Percentiles rank a stretch among this genome's conserved stretches.
Evolutionary conservation across 2,329 filamentous ascomycete genomes (phyloP).

Genomic region (Ustilaginoidea virens): DNA sequence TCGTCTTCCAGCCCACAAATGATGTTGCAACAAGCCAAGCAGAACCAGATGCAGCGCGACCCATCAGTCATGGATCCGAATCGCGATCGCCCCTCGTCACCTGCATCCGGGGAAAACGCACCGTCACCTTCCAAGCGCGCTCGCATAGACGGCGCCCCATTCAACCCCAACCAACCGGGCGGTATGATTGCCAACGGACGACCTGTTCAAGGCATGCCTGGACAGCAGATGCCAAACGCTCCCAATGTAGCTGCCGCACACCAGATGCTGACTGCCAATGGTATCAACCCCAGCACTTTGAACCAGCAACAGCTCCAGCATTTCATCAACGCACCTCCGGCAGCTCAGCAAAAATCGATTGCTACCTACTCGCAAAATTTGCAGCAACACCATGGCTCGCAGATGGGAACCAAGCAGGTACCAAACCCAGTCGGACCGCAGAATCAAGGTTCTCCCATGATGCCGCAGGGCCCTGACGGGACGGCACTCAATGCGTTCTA

Average conservation of each 20-base stretch:
- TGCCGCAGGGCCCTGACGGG: slow-evolving; percentile 55
- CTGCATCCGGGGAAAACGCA: slow-evolving; percentile 69
- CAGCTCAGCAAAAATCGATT: slow-evolving; percentile 67
- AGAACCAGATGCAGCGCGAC: slow-evolving; percentile 75
- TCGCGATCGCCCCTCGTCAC: slow-evolving; percentile 67
- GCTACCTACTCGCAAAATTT: slow-evolving; percentile 77
- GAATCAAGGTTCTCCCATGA: slow-evolving; percentile 71
- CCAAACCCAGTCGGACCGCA: slow-evolving; percentile 56
- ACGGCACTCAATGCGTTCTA: slow-evolving; percentile 42
- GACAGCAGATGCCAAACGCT: slow-evolving; percentile 46
- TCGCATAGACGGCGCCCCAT: slow-evolving; percentile 55
- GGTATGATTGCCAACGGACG: slow-evolving; percentile 60
- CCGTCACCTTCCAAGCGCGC: slow-evolving; percentile 86
- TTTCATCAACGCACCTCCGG: slow-evolving; percentile 37
- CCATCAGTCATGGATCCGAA: slow-evolving; percentile 77
- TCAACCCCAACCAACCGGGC: slow-evolving; percentile 53
- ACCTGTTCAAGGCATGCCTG: slow-evolving; percentile 55
- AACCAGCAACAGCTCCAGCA: slow-evolving; percentile 61
- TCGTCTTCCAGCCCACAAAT: slow-evolving; percentile 43
- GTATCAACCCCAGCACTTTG: slow-evolving; percentile 61
- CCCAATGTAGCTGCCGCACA: slow-evolving; percentile 35
- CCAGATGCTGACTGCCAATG: slow-evolving; percentile 49
- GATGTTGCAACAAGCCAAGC: slow-evolving; percentile 56
- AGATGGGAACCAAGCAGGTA: slow-evolving; percentile 71
- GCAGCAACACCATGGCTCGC: slow-evolving; percentile 64